Conservation (phyloP, 805 yeast species). For the Pichia rugopelliculosa region DNA sequence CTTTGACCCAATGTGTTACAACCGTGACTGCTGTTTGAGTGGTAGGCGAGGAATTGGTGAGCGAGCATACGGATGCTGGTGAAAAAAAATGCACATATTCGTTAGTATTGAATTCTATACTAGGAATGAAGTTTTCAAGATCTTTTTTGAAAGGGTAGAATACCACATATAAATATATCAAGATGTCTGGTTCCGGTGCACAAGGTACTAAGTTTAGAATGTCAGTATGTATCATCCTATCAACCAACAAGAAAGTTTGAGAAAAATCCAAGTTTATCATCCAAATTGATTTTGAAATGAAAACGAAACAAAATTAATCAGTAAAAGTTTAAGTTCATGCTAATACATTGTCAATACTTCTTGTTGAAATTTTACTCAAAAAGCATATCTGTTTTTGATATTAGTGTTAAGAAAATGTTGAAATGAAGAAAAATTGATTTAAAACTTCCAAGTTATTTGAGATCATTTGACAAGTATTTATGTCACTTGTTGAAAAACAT, state of each 20-base stretch:
- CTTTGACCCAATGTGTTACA: too few relatives aligned
- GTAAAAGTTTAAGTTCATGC: too few relatives aligned
- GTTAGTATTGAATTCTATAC: neutral
- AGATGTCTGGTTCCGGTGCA: slow-evolving; percentile 90
- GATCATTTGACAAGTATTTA: too few relatives aligned
- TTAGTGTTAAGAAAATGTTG: too few relatives aligned
- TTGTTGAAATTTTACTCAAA: too few relatives aligned
- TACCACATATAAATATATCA: slow-evolving; percentile 20
- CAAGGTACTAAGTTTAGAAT: slow-evolving; percentile 99
- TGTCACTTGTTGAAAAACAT: too few relatives aligned
- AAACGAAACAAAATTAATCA: too few relatives aligned
- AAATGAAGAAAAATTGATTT: too few relatives aligned
- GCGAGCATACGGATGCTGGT: neutral
- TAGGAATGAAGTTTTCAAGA: neutral
- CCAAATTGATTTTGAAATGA: neutral
- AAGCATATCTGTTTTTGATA: too few relatives aligned
- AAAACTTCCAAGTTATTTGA: too few relatives aligned
- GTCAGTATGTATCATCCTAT: slow-evolving; percentile 65
- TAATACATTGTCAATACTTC: too few relatives aligned
- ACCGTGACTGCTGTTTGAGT: neutral
- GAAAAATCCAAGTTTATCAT: neutral
- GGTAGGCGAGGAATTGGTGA: neutral
- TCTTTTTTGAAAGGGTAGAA: neutral
- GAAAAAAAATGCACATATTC: neutral
- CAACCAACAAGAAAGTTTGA: neutral